These are phyloP conservation scores for Gonapodya sp. DNA, from an alignment of 192 early-diverging fungal species.

Conservation along the genomic window DNA sequence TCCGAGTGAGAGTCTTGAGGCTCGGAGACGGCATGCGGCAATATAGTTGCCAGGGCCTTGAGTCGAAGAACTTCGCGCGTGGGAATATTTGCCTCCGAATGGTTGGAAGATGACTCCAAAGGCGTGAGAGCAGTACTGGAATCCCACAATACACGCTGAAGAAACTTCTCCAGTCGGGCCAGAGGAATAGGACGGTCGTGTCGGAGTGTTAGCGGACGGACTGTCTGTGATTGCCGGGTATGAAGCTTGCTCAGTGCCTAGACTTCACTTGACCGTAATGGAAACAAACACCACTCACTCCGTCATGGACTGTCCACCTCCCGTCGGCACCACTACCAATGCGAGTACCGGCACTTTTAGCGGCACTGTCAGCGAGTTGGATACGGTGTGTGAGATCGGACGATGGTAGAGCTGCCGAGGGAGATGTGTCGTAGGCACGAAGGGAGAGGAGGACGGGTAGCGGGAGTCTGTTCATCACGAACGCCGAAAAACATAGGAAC, in stretches of 20 bases:
- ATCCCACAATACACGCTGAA: neutral
- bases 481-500: too few relatives aligned
- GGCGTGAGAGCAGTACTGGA: neutral
- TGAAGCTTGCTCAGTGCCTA: too few relatives aligned
- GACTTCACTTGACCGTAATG: too few relatives aligned
- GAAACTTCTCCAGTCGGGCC: neutral
- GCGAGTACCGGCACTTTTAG: neutral
- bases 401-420: neutral
- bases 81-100: neutral
- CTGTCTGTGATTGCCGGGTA: too few relatives aligned
- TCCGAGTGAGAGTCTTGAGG: neutral
- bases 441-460: neutral
- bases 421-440: neutral
- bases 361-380: neutral
- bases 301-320: neutral
- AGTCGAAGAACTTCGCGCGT: neutral
- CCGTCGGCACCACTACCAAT: neutral
- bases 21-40: neutral
- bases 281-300: neutral
- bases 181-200: neutral
- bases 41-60: neutral
- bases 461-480: conserved; percentile 3
- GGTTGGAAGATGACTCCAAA: neutral
- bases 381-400: too few relatives aligned
- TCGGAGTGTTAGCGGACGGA: neutral